These are phyloP conservation scores for Cytidiella melzeri DNA, from an alignment of 768 basidiomycete genomes.

Conservation along the genomic window DNA sequence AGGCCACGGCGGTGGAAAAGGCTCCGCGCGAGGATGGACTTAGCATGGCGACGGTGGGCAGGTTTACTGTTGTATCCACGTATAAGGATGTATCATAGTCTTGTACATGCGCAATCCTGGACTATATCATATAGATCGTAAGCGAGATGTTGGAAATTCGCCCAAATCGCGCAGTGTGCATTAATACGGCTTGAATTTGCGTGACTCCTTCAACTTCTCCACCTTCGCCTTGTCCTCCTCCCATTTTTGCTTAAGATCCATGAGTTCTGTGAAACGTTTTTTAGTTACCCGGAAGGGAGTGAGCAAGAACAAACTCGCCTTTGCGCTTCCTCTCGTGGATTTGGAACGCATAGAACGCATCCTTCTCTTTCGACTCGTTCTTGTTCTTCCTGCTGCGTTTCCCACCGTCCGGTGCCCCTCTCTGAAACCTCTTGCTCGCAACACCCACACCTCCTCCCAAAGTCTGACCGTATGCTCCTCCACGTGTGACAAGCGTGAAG, in stretches of 20 bases:
- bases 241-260: conserved; percentile 69
- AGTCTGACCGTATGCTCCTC: conserved; percentile 85
- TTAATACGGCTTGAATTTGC: conserved; percentile 84
- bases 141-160: too few species aligned
- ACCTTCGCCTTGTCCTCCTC: conserved; percentile 86
- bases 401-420: conserved; percentile 19
- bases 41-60: too few species aligned
- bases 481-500: conserved; percentile 90
- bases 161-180: background rate
- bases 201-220: conserved; percentile 70
- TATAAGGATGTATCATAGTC: too few species aligned
- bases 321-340: conserved; percentile 83
- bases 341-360: conserved; percentile 85
- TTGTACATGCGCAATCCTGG: too few species aligned
- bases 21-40: conserved; percentile 66
- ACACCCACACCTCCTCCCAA: conserved; percentile 74
- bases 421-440: conserved; percentile 52
- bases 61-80: too few species aligned
- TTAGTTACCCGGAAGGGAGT: conserved; percentile 4
- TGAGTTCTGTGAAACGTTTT: conserved; percentile 37
- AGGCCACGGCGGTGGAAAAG: conserved; percentile 78
- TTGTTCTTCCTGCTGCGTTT: conserved; percentile 48
- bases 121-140: too few species aligned
- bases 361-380: conserved; percentile 57
- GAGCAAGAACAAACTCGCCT: conserved; percentile 39